Percentiles rank a stretch among this genome's conserved stretches.
Conservation (phyloP, 2,329 filamentous ascomycete genomes). For the Beauveria sp. region DNA sequence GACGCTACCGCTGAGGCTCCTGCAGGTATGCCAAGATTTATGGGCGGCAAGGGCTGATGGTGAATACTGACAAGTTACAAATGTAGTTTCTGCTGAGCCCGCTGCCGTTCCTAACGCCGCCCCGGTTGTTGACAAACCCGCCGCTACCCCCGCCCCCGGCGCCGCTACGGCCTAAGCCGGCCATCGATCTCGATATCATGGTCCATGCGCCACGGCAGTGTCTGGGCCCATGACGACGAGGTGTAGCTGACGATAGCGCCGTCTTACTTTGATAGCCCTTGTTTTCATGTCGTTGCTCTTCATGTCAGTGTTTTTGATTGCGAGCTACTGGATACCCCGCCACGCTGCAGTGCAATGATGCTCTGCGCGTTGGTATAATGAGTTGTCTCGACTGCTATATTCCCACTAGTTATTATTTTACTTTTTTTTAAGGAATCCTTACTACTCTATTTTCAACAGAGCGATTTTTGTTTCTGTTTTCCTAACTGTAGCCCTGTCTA, state of each 20-base stretch:
- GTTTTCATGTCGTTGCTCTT: slow-evolving; percentile 1
- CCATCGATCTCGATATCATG: neutral
- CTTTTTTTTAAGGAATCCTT: neutral
- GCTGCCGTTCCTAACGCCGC: slow-evolving; percentile 3
- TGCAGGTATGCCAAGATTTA: slow-evolving; percentile 2
- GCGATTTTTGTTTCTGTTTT: neutral
- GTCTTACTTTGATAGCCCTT: slow-evolving; percentile 8
- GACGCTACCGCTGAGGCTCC: slow-evolving; percentile 14
- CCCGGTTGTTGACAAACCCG: slow-evolving; percentile 5
- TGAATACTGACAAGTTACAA: neutral
- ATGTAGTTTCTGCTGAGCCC: slow-evolving; percentile 3
- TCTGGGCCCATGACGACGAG: neutral
- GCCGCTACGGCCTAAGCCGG: slow-evolving; percentile 14
- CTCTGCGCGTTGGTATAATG: slow-evolving; percentile 6
- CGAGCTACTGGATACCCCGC: slow-evolving; percentile 13
- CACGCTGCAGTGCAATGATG: neutral
- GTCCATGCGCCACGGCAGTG: neutral
- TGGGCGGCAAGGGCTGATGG: neutral
- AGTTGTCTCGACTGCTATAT: slow-evolving; percentile 6
- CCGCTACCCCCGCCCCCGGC: slow-evolving; percentile 17
- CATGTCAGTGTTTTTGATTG: neutral
- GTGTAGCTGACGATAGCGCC: neutral
- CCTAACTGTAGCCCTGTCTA: slow-evolving; percentile 13
- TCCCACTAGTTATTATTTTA: neutral
- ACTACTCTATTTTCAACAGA: neutral